phyloP scores from a whole-genome alignment of 257 asterid species.

The Paulownia fortunei region DNA sequence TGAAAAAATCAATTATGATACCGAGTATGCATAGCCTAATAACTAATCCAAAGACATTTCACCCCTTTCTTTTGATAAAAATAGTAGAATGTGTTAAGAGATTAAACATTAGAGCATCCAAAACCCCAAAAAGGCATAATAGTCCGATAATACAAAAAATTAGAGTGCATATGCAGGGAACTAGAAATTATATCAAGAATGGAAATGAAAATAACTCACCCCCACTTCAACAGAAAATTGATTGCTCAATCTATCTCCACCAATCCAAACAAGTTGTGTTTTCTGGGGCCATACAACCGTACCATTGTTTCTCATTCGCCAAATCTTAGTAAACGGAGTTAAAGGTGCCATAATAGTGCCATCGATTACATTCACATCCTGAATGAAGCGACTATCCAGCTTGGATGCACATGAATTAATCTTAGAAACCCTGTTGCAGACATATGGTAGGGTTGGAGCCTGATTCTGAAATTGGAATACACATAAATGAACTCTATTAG shows the following conservation, averaged over 20 bases:
- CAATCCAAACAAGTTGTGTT: conserved; percentile 72
- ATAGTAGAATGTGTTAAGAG: background rate
- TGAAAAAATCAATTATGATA: background rate
- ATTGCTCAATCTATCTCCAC: conserved; percentile 62
- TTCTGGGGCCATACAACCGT: conserved; percentile 66
- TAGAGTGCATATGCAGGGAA: background rate
- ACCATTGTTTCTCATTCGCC: conserved; percentile 88
- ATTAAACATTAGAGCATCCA: background rate
- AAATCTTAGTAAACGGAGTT: conserved; percentile 70
- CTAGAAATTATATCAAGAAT: background rate
- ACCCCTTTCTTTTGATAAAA: background rate
- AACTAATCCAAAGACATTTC: background rate
- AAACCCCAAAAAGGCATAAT: background rate
- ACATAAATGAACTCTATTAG: background rate
- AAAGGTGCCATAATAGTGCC: conserved; percentile 71
- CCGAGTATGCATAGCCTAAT: background rate
- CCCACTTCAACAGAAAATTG: conserved; percentile 50
- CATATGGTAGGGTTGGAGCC: conserved; percentile 12
- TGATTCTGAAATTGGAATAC: conserved; percentile 31
- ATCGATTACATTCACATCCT: conserved; percentile 66
- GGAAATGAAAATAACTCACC: conserved; percentile 36
- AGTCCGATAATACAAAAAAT: background rate
- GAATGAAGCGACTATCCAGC: conserved; percentile 66
- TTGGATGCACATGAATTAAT: conserved; percentile 37
- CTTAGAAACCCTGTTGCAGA: conserved; percentile 30